Conservation (phyloP, 371 early-diverging fungal genomes). For the Parasitella parasitica region DNA sequence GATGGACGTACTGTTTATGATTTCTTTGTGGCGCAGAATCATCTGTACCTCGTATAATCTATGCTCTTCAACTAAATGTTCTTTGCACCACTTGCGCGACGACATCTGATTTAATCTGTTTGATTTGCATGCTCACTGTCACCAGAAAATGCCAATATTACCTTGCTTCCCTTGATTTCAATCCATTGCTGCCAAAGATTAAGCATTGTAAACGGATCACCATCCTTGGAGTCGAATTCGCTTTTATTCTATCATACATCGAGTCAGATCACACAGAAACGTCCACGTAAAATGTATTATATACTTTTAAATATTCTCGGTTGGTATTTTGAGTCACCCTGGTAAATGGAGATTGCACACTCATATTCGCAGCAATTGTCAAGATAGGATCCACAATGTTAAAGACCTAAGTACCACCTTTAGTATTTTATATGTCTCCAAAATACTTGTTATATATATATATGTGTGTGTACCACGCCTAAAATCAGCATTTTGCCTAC, state of each 20-base stretch:
- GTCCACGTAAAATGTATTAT: not conserved
- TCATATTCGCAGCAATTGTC: slow-evolving; percentile 81
- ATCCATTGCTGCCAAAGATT: slow-evolving; percentile 69
- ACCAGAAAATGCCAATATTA: slow-evolving; percentile 2
- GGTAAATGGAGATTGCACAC: slow-evolving; percentile 68
- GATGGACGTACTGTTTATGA: no score
- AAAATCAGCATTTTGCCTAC: slow-evolving; percentile 87
- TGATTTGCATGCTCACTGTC: not conserved
- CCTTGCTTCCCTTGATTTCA: slow-evolving; percentile 49
- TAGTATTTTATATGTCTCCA: not conserved
- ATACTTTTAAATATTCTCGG: slow-evolving; percentile 42
- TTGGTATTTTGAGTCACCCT: slow-evolving; percentile 44
- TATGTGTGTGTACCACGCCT: slow-evolving; percentile 40
- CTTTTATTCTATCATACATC: slow-evolving; percentile 42
- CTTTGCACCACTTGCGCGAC: slow-evolving; percentile 61
- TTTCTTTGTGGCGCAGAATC: no score
- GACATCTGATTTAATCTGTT: slow-evolving; percentile 27
- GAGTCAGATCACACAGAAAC: not conserved
- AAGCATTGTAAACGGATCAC: slow-evolving; percentile 68
- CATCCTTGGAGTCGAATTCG: slow-evolving; percentile 55
- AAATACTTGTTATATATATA: not conserved
- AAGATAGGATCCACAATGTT: slow-evolving; percentile 75
- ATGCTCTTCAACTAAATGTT: slow-evolving; percentile 69
- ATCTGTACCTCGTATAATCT: slow-evolving; percentile 72
- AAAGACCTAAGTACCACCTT: slow-evolving; percentile 36